Percentiles rank a stretch among this genome's conserved stretches.
Evolutionary conservation across 257 asterid species (phyloP).

Genomic region (Cinchona pubescens): DNA sequence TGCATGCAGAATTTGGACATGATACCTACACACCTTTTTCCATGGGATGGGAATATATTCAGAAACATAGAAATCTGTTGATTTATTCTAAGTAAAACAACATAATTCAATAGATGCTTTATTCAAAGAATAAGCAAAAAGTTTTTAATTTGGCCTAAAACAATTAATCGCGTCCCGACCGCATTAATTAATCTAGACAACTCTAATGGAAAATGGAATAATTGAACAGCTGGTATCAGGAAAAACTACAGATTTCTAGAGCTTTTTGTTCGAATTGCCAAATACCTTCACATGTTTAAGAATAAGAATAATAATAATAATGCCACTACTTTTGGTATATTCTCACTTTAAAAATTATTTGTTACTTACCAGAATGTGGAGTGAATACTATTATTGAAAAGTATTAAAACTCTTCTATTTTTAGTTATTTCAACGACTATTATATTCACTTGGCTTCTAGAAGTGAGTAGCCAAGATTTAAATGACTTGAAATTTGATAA

Average conservation of each 20-base stretch:
- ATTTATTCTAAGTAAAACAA: neutral
- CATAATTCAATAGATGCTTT: conserved; percentile 13
- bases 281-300: neutral
- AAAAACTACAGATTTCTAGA: neutral
- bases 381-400: too few relatives aligned
- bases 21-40: neutral
- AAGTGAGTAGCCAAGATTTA: too few relatives aligned
- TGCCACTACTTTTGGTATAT: neutral
- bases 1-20: neutral
- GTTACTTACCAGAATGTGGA: too few relatives aligned
- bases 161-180: conserved; percentile 6
- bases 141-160: conserved; percentile 1
- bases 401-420: too few relatives aligned
- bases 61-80: conserved; percentile 10
- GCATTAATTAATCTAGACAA: neutral
- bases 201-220: conserved; percentile 13
- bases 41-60: conserved; percentile 31
- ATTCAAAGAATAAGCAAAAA: conserved; percentile 17
- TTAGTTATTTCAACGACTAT: too few relatives aligned
- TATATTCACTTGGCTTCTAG: too few relatives aligned
- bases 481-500: neutral
- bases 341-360: neutral
- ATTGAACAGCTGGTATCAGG: neutral
- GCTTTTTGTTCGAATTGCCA: neutral
- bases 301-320: too few relatives aligned